These are phyloP conservation scores for Adansonia grandidieri DNA, from an alignment of 441 rosid genomes.

Conservation along the genomic window DNA sequence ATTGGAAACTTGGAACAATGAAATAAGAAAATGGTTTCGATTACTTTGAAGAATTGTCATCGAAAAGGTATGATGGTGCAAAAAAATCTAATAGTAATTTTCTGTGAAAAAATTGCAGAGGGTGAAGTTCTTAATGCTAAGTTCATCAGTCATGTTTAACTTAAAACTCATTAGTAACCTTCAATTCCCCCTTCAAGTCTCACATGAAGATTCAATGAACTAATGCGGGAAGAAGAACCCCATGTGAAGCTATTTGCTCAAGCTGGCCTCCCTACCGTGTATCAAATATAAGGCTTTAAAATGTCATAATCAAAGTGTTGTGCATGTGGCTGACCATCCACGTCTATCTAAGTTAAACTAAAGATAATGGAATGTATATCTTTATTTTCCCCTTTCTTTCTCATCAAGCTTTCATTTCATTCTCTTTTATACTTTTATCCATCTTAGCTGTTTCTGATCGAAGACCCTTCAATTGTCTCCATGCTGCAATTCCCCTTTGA, in stretches of 20 bases:
- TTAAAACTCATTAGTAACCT: neutral
- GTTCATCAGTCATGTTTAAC: neutral
- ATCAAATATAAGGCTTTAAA: constrained; percentile 4
- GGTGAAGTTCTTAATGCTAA: neutral
- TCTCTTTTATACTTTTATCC: neutral
- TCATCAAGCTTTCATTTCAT: constrained; percentile 11
- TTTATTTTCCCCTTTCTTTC: neutral
- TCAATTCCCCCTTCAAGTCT: neutral
- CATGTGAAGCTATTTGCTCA: constrained; percentile 8
- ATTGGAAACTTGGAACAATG: neutral
- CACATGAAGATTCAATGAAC: neutral
- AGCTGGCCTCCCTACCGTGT: neutral
- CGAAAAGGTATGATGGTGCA: neutral
- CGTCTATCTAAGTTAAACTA: neutral
- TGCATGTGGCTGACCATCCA: constrained; percentile 18
- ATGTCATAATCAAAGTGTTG: constrained; percentile 12
- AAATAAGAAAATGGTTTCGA: neutral
- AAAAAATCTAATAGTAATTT: neutral
- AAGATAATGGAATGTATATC: neutral
- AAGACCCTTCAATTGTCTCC: constrained; percentile 23
- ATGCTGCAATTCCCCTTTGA: constrained; percentile 11
- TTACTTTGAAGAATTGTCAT: neutral
- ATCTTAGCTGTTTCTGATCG: constrained; percentile 19
- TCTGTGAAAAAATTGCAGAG: neutral
- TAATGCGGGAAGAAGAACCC: neutral